Percentiles rank a stretch among this genome's conserved stretches.
Evolutionary conservation across 306 rosid species (phyloP).

Genomic region (Fragaria ananassa): DNA sequence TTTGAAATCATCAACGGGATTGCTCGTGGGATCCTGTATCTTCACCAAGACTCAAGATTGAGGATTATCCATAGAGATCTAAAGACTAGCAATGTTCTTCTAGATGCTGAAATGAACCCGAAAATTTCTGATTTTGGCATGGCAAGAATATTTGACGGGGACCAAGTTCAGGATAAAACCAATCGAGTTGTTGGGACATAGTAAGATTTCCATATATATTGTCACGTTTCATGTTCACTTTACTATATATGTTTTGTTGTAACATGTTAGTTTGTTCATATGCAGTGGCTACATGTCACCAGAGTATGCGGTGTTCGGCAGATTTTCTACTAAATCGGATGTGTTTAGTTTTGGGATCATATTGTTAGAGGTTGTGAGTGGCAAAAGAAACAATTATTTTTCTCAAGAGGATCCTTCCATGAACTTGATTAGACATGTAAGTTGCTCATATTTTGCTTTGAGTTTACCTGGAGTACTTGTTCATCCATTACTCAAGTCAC

Average conservation of each 20-base stretch:
- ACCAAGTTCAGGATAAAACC: constrained; percentile 49
- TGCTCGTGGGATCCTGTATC: constrained; percentile 58
- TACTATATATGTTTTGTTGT: not conserved
- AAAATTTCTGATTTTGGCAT: constrained; percentile 64
- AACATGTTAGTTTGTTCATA: not conserved
- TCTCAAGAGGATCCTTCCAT: constrained; percentile 20
- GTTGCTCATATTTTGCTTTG: not conserved
- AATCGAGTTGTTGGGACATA: constrained; percentile 53
- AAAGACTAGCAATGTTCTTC: constrained; percentile 49
- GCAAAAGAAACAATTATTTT: constrained; percentile 42
- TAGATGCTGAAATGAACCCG: constrained; percentile 47
- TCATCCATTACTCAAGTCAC: not conserved
- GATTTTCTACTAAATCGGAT: constrained; percentile 42
- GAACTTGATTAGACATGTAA: constrained; percentile 53
- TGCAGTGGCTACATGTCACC: constrained; percentile 63
- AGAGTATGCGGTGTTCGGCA: constrained; percentile 54
- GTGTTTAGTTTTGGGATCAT: constrained; percentile 57
- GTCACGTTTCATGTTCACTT: not conserved
- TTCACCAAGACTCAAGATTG: constrained; percentile 59
- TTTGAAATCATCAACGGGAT: constrained; percentile 38
- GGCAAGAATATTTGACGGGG: constrained; percentile 53
- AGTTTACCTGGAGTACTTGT: not conserved
- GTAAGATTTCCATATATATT: constrained; percentile 30
- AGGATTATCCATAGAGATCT: constrained; percentile 59
- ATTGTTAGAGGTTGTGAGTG: constrained; percentile 47